A percentile compares a stretch with the other conserved stretches of the same genome.
These are phyloP conservation scores for Quercus glauca DNA, from an alignment of 306 rosid genomes.

Conservation along the genomic window DNA sequence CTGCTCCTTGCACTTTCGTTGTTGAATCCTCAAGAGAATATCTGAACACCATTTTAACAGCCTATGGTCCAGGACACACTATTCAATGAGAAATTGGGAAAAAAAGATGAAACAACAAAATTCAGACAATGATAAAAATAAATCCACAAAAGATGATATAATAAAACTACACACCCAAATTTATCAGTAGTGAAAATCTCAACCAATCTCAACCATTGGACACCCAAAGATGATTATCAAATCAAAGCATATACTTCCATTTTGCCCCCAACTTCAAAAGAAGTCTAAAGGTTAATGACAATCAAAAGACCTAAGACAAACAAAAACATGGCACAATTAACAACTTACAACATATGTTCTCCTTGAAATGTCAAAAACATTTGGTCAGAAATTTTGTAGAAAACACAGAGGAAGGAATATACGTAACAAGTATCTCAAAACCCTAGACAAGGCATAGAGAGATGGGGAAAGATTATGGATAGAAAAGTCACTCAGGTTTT, in stretches of 20 bases:
- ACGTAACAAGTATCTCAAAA: background rate
- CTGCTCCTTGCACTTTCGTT: background rate
- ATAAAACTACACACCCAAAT: background rate
- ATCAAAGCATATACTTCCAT: background rate
- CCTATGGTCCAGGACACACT: background rate
- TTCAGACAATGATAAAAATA: background rate
- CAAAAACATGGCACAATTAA: background rate
- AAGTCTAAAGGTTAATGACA: background rate
- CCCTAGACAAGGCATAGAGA: background rate
- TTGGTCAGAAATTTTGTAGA: background rate
- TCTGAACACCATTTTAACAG: background rate
- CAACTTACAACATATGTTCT: background rate
- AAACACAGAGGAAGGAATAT: background rate
- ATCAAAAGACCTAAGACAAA: background rate
- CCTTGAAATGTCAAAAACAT: background rate
- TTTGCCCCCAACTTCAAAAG: background rate
- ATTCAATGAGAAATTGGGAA: background rate
- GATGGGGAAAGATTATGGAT: background rate
- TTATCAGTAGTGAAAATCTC: background rate
- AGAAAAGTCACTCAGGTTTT: background rate
- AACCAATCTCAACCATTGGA: background rate
- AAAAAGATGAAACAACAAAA: background rate
- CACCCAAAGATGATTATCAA: background rate
- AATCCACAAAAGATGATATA: background rate
- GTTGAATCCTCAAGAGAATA: background rate